Evolutionary conservation across 2,329 filamentous ascomycete species (phyloP), one percentile per base, ranked within the genome.

Genomic region (Cercospora sp.): DNA sequence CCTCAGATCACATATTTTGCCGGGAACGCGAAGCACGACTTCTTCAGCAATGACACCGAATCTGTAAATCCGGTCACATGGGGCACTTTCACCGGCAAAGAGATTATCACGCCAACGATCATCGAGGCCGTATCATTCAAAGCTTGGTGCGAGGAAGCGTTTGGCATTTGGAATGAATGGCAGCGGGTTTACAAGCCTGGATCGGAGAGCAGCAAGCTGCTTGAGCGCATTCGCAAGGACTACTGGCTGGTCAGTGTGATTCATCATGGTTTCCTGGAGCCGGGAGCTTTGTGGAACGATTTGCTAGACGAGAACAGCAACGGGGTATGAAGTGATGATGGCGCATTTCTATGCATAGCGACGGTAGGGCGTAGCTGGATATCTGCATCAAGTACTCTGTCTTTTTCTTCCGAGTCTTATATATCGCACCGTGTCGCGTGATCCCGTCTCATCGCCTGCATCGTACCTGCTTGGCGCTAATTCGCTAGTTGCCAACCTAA

Each of bases 121-220:
- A 96, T 98, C 75, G 94, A 98, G 79, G 92, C 94, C 73, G 92
- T 97, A 62, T 95, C 91, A 78, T 98, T 98, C 85, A 86, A 89
- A 70, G 93, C 94, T 7, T 99, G 95, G 95, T 87, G 89, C 66
- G 95, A 98, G 77, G 95, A 99, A 84, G 94, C 95, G 0, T 99
- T 95, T 82, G 91, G 90, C 33, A 97, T 98, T 76, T 98, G 94
- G 91, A 87, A 85, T 51, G 95, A 98, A 82, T 99, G 95, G 95
- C 89, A 91, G 69, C 86, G 91, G 72, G 91, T 97, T 58, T 98
- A 97, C 79, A 88, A 88, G n/a, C 86, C 89, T 59, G 88, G 87
- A 5, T 91, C 89, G 2, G 84, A 87, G 62, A 93, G 90, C 67
- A 89, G 90, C 73, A 87, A 86, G 76, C 83, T 97, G 65, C 82